phyloP scores from a whole-genome alignment of 78 protist species.

The Dictyostelium intermedium region DNA sequence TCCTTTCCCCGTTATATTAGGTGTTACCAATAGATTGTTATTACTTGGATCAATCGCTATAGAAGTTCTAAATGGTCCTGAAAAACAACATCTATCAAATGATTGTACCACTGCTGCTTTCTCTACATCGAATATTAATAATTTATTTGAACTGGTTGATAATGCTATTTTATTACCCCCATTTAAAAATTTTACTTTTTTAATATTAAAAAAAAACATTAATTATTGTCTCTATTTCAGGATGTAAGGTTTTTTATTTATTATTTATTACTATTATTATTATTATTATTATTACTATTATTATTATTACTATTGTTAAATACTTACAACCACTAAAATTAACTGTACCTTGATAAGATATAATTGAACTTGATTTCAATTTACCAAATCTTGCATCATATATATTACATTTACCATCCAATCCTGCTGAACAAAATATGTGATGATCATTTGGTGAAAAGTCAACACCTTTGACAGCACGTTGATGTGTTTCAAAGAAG shows the following conservation, averaged over 20 bases:
- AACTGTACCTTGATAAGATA: constrained; percentile 15
- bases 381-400: constrained; percentile 50
- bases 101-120: constrained; percentile 27
- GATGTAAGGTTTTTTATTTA: too few relatives aligned
- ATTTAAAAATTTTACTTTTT: constrained; percentile 33
- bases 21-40: constrained; percentile 3
- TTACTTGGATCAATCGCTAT: constrained; percentile 42
- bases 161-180: constrained; percentile 43
- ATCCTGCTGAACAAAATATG: constrained; percentile 26
- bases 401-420: constrained; percentile 40
- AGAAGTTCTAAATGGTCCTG: background rate
- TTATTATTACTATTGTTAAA: background rate
- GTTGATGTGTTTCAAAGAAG: constrained; percentile 23
- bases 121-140: constrained; percentile 62
- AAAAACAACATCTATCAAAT: constrained; percentile 43
- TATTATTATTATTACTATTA: background rate
- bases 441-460: constrained; percentile 65
- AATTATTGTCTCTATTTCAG: too few relatives aligned
- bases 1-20: constrained; percentile 46
- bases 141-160: constrained; percentile 50
- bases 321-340: constrained; percentile 55
- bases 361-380: constrained; percentile 13
- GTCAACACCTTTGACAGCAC: constrained; percentile 51
- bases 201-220: background rate
- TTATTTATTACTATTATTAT: background rate